phyloP scores from a whole-genome alignment of 495 filamentous ascomycete genomes.

The Xylaria venustula region DNA sequence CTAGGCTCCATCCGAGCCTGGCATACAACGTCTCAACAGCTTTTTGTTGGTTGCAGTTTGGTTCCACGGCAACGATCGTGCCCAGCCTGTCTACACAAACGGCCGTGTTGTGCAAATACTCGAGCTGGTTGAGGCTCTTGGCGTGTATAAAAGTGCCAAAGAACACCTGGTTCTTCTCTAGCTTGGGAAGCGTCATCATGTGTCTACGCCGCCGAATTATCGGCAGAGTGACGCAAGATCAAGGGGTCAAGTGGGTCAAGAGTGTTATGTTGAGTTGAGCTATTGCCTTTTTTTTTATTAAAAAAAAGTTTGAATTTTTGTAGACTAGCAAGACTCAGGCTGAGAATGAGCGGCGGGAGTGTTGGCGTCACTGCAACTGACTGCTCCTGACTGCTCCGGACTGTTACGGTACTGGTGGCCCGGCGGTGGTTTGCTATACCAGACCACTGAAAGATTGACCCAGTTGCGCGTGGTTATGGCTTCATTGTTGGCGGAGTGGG shows the following conservation, averaged over 20 bases:
- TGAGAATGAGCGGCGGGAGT: no score
- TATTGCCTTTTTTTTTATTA: no score
- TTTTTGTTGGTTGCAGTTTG: slow-evolving; percentile 22
- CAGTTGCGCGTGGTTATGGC: no score
- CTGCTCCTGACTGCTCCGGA: no score
- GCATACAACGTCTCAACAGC: slow-evolving; percentile 24
- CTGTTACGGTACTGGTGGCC: no score
- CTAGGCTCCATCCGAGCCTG: slow-evolving; percentile 35
- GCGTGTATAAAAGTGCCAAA: slow-evolving; percentile 60
- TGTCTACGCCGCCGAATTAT: not conserved
- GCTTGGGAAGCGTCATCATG: slow-evolving; percentile 14
- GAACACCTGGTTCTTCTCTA: slow-evolving; percentile 35
- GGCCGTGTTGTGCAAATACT: slow-evolving; percentile 57
- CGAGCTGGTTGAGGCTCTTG: slow-evolving; percentile 52
- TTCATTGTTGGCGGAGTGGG: no score
- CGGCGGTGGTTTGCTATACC: not conserved
- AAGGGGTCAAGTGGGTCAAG: not conserved
- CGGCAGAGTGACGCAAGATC: not conserved
- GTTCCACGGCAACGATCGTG: slow-evolving; percentile 59
- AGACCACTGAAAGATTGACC: not conserved
- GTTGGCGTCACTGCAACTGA: no score
- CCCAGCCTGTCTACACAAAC: slow-evolving; percentile 67
- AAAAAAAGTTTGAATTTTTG: no score
- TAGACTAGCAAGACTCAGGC: no score
- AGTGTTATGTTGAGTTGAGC: not conserved